Evolutionary conservation across 176 grass and related monocot species (phyloP).

Genomic region (Phragmites australis): DNA sequence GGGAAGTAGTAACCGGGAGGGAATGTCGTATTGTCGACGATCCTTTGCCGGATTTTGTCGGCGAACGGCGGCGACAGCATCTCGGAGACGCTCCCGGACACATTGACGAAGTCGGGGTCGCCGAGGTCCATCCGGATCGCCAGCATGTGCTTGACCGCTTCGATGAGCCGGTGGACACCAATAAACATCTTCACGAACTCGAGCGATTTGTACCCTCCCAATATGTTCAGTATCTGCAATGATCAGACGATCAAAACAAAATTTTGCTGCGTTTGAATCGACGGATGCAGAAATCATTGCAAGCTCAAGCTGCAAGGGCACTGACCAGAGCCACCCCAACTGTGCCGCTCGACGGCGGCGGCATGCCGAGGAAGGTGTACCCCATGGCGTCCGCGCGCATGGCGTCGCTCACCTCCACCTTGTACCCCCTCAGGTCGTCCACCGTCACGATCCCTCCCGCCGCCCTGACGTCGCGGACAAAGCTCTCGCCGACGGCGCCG

Average conservation of each 20-base stretch:
- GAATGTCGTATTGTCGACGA: slow-evolving; percentile 82
- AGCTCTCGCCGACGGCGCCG: slow-evolving; percentile 55
- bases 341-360: slow-evolving; percentile 83
- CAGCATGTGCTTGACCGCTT: slow-evolving; percentile 84
- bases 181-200: slow-evolving; percentile 59
- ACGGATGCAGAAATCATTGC: neutral
- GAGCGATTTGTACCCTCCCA: slow-evolving; percentile 65
- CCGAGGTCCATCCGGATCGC: slow-evolving; percentile 73
- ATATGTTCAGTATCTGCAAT: slow-evolving; percentile 62
- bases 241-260: neutral
- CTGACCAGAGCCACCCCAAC: slow-evolving; percentile 68
- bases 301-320: neutral
- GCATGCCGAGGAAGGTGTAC: slow-evolving; percentile 82
- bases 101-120: slow-evolving; percentile 69
- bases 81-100: slow-evolving; percentile 46
- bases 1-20: slow-evolving; percentile 68
- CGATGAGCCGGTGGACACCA: slow-evolving; percentile 71
- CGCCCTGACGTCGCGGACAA: slow-evolving; percentile 48
- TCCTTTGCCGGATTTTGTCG: slow-evolving; percentile 44
- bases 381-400: slow-evolving; percentile 64
- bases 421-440: slow-evolving; percentile 58
- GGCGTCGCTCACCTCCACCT: slow-evolving; percentile 49
- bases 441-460: slow-evolving; percentile 64
- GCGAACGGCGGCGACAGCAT: slow-evolving; percentile 73
- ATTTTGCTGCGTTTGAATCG: neutral